Evolutionary conservation across 371 early-diverging fungal species (phyloP).

Genomic region (Nematocida ironsii): DNA sequence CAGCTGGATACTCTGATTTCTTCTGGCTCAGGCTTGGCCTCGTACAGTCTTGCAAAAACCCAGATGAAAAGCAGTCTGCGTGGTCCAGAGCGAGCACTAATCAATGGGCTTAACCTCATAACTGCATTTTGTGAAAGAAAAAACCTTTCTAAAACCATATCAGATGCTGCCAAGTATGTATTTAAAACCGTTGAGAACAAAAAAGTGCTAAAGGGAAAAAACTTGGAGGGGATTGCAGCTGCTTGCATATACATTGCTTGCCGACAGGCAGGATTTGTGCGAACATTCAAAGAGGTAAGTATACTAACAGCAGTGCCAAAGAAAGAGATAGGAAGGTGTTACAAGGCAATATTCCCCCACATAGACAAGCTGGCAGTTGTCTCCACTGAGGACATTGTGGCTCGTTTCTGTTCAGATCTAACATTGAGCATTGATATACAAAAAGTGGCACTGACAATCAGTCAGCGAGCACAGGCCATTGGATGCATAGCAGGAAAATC

Average conservation of each 20-base stretch:
- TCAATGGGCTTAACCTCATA: conserved; percentile 85
- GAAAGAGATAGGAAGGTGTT: conserved; percentile 70
- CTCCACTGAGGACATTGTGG: conserved; percentile 72
- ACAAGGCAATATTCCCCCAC: conserved; percentile 69
- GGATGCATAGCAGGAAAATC: conserved; percentile 70
- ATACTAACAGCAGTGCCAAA: conserved; percentile 80
- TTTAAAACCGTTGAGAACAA: conserved; percentile 80
- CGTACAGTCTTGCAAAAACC: conserved; percentile 68
- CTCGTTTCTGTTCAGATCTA: conserved; percentile 71
- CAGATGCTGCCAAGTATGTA: conserved; percentile 86
- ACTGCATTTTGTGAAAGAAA: conserved; percentile 82
- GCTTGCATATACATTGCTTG: conserved; percentile 95
- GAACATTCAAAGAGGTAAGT: conserved; percentile 94
- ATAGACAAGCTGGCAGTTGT: conserved; percentile 67
- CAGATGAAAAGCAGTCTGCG: conserved; percentile 70
- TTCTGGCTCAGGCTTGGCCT: conserved; percentile 58
- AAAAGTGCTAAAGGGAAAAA: conserved; percentile 81
- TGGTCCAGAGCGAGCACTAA: conserved; percentile 76
- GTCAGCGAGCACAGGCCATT: conserved; percentile 58
- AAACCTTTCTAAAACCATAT: conserved; percentile 77
- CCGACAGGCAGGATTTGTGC: conserved; percentile 79
- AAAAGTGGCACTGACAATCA: conserved; percentile 65
- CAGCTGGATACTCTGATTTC: conserved; percentile 70
- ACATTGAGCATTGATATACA: conserved; percentile 68
- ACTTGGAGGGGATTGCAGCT: conserved; percentile 82